Base-by-base conservation (phyloP, 2,329 filamentous ascomycete genomes). In the Xylaria multiplex region DNA sequence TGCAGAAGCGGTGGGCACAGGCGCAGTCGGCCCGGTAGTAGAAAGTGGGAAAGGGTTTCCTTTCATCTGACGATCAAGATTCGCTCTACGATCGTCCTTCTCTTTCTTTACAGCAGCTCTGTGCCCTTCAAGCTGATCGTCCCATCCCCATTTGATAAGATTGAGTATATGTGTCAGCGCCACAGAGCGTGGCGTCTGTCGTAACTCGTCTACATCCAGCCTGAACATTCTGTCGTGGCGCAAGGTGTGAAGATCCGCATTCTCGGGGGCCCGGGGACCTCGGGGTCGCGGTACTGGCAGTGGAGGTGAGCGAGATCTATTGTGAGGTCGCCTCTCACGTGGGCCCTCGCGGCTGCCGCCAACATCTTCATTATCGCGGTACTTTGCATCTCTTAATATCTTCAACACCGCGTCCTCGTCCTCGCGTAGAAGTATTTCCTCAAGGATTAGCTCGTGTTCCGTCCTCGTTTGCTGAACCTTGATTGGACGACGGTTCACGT, bases 51-150 rank as follows among this genome's bases (percentile, higher is more conserved):
- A 32, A 9, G 49, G 14, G 14, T 54, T 62, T 32, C 57, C 64
- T 8, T 22, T 54, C 60, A 61, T 62, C 45, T 64, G 57, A 2
- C 61, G 63, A 32, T 59, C 59, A 13, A 73, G 49, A 19, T 70
- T 69, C n/a, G 48, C 67, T 22, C 40, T 59, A 19, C 46, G 69
- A 1, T 65, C 64, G 11, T 72, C 67, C 49, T 71, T 75, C 27
- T 73, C 68, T 6, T 55, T 65, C 19, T 64, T 49, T 8, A 73
- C 62, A 13, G 68, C 66, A 2, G 52, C 54, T n/a, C 65, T 65
- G n/a, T 74, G 69, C 14, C 65, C 70, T 32, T 74, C 70, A 1
- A 69, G 11, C 42, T 70, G 68, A 2, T 62, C 68, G 24, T 73
- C 59, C 65, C 67, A 67, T 32, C 65, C 67, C 65, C 65, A 69